Evolutionary conservation across 2,329 filamentous ascomycete species (phyloP).

Genomic region (Albifimbria verrucaria): DNA sequence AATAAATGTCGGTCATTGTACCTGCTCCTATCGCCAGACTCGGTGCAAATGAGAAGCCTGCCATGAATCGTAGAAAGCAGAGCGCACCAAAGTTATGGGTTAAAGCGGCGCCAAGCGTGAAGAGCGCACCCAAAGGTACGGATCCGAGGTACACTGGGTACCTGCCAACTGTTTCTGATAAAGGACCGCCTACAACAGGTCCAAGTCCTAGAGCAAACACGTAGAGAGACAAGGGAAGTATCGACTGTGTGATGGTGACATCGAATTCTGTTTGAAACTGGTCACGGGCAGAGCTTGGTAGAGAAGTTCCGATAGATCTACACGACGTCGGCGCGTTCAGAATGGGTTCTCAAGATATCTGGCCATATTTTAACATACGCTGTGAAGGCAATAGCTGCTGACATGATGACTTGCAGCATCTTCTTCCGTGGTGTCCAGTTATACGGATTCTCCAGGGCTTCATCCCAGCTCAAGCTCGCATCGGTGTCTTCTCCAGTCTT

Average conservation of each 20-base stretch:
- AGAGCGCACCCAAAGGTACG: slow-evolving; percentile 63
- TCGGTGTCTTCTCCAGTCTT: too few relatives aligned
- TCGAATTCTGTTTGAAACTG: slow-evolving; percentile 7
- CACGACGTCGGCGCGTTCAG: neutral
- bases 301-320: neutral
- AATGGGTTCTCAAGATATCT: neutral
- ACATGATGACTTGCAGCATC: neutral
- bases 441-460: neutral
- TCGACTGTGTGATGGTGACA: slow-evolving; percentile 9
- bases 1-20: slow-evolving; percentile 59
- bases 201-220: slow-evolving; percentile 74
- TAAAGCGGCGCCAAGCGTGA: slow-evolving; percentile 61
- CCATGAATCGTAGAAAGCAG: slow-evolving; percentile 64
- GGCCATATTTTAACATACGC: neutral
- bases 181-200: slow-evolving; percentile 73
- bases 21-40: slow-evolving; percentile 74
- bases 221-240: slow-evolving; percentile 55
- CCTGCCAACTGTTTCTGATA: slow-evolving; percentile 64
- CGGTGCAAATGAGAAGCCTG: slow-evolving; percentile 67
- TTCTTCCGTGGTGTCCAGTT: slow-evolving; percentile 1
- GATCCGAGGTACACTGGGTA: slow-evolving; percentile 68
- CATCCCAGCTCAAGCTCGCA: too few relatives aligned
- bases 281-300: neutral
- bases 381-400: neutral
- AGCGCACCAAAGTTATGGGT: slow-evolving; percentile 65